A percentile compares a stretch with the other conserved stretches of the same genome.
Conservation (phyloP, 345 rosid species). For the Syzygium oleosum region DNA sequence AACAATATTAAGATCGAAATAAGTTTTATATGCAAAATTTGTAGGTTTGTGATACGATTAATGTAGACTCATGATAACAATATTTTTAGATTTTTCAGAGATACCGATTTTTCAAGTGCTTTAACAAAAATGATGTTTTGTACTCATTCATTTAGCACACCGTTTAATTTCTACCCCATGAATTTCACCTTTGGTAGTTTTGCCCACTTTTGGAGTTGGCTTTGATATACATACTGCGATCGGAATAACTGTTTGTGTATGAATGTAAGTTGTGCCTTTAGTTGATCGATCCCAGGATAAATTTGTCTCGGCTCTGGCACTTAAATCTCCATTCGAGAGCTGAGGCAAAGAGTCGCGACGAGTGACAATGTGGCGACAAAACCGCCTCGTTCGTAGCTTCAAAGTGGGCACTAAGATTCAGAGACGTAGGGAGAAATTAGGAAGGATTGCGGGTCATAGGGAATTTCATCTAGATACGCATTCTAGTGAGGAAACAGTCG, state of each 20-base stretch:
- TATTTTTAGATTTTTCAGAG: not conserved
- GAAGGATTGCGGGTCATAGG: not conserved
- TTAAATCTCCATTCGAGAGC: not conserved
- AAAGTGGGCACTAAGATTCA: not conserved
- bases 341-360: not conserved
- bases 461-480: not conserved
- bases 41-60: not conserved
- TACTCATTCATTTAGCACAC: not conserved
- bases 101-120: too few species aligned
- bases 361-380: not conserved
- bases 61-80: not conserved
- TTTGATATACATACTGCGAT: not conserved
- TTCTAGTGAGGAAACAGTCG: not conserved
- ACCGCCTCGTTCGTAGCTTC: not conserved
- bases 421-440: not conserved
- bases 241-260: not conserved
- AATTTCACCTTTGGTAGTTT: not conserved
- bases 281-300: not conserved
- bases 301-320: not conserved
- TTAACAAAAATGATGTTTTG: not conserved
- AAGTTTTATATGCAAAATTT: not conserved
- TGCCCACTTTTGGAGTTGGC: not conserved
- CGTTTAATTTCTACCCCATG: not conserved
- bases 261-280: not conserved
- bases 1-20: too few species aligned